Evolutionary conservation across 208 protist genomes (phyloP), one percentile per base, ranked within the genome.

Genomic region (Crithidia fasciculata): DNA sequence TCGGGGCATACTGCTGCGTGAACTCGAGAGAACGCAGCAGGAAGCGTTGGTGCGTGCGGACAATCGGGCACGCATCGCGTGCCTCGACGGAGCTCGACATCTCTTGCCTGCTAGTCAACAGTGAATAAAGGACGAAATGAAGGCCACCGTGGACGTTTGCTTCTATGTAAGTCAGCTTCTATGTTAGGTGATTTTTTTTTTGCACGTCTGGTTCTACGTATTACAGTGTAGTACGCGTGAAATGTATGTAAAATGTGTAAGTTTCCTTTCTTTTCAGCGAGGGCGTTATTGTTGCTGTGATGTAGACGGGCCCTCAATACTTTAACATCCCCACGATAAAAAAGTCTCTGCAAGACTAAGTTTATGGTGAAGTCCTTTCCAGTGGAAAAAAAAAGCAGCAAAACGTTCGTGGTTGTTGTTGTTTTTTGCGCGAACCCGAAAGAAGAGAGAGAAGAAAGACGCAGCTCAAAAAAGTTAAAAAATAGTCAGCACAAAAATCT

Each of bases 1-100:
- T 94, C 54, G 84, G 75, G 2, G 90, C 87, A 65, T 94, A 97
- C 83, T 97, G 93, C 62, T 92, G 87, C 7, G 84, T 85, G 62
- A 95, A 95, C 64, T 93, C 68, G 7, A 93, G 77, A 12, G 84
- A 72, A 13, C 86, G 84, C 39, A 95, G 78, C 43, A 97, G 83
- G 49, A 95, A 97, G 47, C 93, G 87, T 49, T 92, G 84, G 60
- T 95, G 89, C 7, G 80, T 88, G n/a, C 90, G 88, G 10, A 64
- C 56, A 60, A 97, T 93, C 28, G 87, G 69, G 45, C 89, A 86
- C 44, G 67, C 84, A 12, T 69, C 66, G 57, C 92, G 90, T 18
- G 72, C 55, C 55, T 91, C 74, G 4, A 59, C 67, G 53, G 39
- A 8, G n/a, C 63, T 67, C 28, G 64, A 13, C 57, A 69, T 65